These are phyloP conservation scores for Cornus florida DNA, from an alignment of 148 eudicot species.

Conservation along the genomic window DNA sequence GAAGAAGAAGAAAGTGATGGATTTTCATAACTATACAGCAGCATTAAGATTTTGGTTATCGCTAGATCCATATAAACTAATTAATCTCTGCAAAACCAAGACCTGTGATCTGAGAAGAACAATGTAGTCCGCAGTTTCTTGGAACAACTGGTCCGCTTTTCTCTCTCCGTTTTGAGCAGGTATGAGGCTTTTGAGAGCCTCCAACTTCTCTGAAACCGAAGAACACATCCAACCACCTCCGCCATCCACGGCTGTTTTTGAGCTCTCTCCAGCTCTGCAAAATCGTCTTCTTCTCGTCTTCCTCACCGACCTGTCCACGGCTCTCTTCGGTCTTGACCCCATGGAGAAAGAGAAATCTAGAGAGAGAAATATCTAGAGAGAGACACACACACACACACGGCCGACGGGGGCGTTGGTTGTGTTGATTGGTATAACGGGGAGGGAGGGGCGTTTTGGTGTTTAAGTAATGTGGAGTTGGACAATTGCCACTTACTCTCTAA, in stretches of 20 bases:
- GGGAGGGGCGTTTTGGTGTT: slow-evolving; percentile 11
- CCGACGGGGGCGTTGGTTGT: neutral
- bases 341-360: neutral
- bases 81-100: slow-evolving; percentile 38
- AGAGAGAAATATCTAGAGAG: neutral
- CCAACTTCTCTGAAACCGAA: slow-evolving; percentile 38
- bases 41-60: slow-evolving; percentile 4
- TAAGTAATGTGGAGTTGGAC: slow-evolving; percentile 15
- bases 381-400: neutral
- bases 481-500: neutral
- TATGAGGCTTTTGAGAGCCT: slow-evolving; percentile 44
- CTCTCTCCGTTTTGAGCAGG: slow-evolving; percentile 23
- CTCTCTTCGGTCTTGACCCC: slow-evolving; percentile 28
- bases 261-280: neutral
- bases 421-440: neutral
- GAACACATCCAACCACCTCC: neutral
- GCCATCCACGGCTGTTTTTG: neutral
- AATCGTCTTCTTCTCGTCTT: neutral
- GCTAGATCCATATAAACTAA: slow-evolving; percentile 36
- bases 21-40: slow-evolving; percentile 1
- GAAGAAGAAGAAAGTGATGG: neutral
- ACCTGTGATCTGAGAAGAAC: slow-evolving; percentile 43
- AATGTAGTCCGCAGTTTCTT: slow-evolving; percentile 52
- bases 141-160: slow-evolving; percentile 45
- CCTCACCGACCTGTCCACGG: slow-evolving; percentile 16